These are phyloP conservation scores for Erysimum cheiri DNA, from an alignment of 441 rosid genomes.

Conservation along the genomic window DNA sequence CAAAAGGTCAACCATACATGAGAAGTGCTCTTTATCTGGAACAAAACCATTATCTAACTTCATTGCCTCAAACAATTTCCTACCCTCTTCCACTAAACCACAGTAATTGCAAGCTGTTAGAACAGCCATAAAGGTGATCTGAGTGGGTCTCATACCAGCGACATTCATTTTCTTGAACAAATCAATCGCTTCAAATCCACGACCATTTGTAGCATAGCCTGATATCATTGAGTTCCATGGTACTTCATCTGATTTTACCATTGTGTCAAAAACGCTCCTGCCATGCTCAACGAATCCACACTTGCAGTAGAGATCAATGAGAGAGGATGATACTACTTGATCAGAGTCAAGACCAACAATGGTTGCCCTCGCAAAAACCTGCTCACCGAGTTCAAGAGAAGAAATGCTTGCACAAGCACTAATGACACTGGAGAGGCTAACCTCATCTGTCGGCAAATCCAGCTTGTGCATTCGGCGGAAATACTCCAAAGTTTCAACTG, in stretches of 20 bases:
- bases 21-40: conserved; percentile 75
- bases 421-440: conserved; percentile 69
- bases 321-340: conserved; percentile 69
- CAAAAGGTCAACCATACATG: conserved; percentile 84
- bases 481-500: conserved; percentile 65
- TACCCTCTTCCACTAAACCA: conserved; percentile 80
- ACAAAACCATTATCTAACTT: conserved; percentile 55
- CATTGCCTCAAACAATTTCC: conserved; percentile 68
- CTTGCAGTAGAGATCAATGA: conserved; percentile 87
- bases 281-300: conserved; percentile 73
- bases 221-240: conserved; percentile 87
- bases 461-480: conserved; percentile 68
- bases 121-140: conserved; percentile 63
- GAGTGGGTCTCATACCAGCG: conserved; percentile 56
- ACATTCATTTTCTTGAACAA: conserved; percentile 73
- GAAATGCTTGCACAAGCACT: conserved; percentile 79
- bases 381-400: conserved; percentile 75
- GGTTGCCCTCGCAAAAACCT: conserved; percentile 66
- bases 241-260: conserved; percentile 61
- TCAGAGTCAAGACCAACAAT: conserved; percentile 67
- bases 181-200: conserved; percentile 60
- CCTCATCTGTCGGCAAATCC: conserved; percentile 60
- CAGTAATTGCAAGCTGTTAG: conserved; percentile 83
- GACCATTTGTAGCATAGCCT: conserved; percentile 84
- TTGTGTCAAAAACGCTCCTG: conserved; percentile 66